Evolutionary conservation across 2,329 filamentous ascomycete species (phyloP), one percentile per base, ranked within the genome.

Genomic region (Berkeleyomyces rouxiae): DNA sequence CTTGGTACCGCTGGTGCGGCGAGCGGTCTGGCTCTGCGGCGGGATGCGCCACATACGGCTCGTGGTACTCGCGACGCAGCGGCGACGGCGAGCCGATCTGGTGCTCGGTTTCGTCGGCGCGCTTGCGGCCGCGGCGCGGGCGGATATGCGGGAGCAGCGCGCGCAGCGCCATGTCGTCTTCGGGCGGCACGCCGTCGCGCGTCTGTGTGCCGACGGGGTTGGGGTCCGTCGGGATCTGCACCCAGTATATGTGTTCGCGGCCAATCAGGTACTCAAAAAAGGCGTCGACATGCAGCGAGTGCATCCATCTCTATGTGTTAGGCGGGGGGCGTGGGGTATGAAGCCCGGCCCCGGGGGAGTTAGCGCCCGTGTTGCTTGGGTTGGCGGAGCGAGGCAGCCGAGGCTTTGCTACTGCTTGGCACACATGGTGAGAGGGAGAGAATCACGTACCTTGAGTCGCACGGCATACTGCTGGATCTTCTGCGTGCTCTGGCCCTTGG

Each of bases 391-490:
- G 23, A 2, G 23, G 23, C 23, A 23, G 23, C 23, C 2, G 23
- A 37, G 16, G 16, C 11, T 6, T n/a, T 13, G 11, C 10, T 36
- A 37, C 16, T 49, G 11, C 13, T 46, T n/a, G 43, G 43, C 43
- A 46, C 43, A n/a, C 6, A 23, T 36, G 43, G 55, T 36, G 10
- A 40, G 13, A n/a, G 37, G 6, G 3, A 5, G 43, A 42, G 5
- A 13, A 16, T 13, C 44, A 58, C 74, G 69, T 74, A 91, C 88
- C 82, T 96, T 96, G 63, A 96, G 76, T 64, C 91, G 82, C 57
- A 96, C 91, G 51, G 89, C 90, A 76, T 96, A 96, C 72, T 96
- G 91, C 71, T 95, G 90, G 64, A 96, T 87, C 72, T 96, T 96
- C 71, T 96, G 92, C 1, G 87, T 85, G 71, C 90, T 95, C 74